Evolutionary conservation across 2,329 filamentous ascomycete species (phyloP).

Genomic region (Hawksworthiomyces lignivorus): DNA sequence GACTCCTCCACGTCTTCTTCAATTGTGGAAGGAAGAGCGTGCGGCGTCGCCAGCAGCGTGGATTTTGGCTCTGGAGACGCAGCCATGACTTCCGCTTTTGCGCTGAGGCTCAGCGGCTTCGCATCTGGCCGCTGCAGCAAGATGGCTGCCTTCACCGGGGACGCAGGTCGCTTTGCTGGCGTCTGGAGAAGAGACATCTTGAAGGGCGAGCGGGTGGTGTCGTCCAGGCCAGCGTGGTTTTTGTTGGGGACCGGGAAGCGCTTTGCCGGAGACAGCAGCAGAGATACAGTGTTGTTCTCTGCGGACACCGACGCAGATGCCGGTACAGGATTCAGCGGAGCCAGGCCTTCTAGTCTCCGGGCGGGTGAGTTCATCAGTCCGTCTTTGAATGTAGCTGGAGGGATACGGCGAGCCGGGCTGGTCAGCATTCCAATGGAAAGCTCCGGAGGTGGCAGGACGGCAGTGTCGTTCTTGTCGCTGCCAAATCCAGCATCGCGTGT

Average conservation of each 20-base stretch:
- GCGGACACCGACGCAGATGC: conserved; percentile 15
- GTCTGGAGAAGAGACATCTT: conserved; percentile 45
- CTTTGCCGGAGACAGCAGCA: conserved; percentile 45
- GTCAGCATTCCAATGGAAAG: conserved; percentile 32
- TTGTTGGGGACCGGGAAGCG: conserved; percentile 39
- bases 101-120: not conserved
- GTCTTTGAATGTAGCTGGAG: conserved; percentile 46
- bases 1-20: conserved; percentile 11
- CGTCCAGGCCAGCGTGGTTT: conserved; percentile 22
- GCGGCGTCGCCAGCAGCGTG: conserved; percentile 22
- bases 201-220: conserved; percentile 27
- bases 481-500: conserved; percentile 2
- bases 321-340: conserved; percentile 7
- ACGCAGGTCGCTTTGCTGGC: conserved; percentile 24
- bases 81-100: conserved; percentile 10
- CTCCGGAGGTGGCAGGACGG: conserved; percentile 22
- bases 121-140: conserved; percentile 24
- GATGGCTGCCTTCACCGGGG: conserved; percentile 27
- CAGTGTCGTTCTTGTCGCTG: conserved; percentile 15
- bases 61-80: conserved; percentile 29
- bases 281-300: conserved; percentile 27
- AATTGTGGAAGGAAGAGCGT: no score
- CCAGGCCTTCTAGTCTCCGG: conserved; percentile 40
- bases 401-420: conserved; percentile 50
- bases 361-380: conserved; percentile 46